phyloP scores from a whole-genome alignment of 768 basidiomycete species.

The Amanita muscaria region DNA sequence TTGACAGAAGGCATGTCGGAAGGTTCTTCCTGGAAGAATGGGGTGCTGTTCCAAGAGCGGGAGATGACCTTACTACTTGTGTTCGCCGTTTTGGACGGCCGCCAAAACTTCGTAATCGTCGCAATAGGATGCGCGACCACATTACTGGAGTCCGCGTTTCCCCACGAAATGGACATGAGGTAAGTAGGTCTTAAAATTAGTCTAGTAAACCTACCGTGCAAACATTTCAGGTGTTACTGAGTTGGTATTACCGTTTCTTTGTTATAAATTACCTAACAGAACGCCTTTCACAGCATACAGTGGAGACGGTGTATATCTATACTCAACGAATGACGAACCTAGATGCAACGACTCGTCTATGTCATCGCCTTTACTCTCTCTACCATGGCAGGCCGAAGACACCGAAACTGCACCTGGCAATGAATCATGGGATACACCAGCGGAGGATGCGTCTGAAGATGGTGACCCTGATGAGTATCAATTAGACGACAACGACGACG shows the following conservation, averaged over 20 bases:
- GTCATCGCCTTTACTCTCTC: constrained; percentile 23
- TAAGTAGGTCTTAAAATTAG: constrained; percentile 20
- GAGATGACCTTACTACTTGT: constrained; percentile 58
- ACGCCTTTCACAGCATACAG: constrained; percentile 49
- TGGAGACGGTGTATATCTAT: constrained; percentile 64
- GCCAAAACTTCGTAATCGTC: constrained; percentile 16
- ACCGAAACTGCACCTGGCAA: neutral
- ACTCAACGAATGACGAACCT: constrained; percentile 62
- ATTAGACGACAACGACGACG: constrained; percentile 15
- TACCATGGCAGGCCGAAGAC: constrained; percentile 13
- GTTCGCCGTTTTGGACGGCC: constrained; percentile 70
- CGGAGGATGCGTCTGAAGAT: neutral
- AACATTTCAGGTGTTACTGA: constrained; percentile 46
- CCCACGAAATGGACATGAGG: constrained; percentile 65
- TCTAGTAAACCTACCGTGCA: neutral
- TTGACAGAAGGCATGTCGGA: constrained; percentile 69
- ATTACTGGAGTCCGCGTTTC: constrained; percentile 75
- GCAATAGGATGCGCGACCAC: constrained; percentile 40
- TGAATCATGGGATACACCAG: neutral
- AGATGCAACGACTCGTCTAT: constrained; percentile 15
- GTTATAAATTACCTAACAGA: constrained; percentile 1
- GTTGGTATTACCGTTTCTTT: constrained; percentile 29
- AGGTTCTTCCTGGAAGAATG: constrained; percentile 57
- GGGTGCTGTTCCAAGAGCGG: constrained; percentile 43
- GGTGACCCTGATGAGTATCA: neutral